Percentiles rank a stretch among this genome's conserved stretches.
phyloP scores from a whole-genome alignment of 345 rosid genomes.

The Bruguiera parviflora region DNA sequence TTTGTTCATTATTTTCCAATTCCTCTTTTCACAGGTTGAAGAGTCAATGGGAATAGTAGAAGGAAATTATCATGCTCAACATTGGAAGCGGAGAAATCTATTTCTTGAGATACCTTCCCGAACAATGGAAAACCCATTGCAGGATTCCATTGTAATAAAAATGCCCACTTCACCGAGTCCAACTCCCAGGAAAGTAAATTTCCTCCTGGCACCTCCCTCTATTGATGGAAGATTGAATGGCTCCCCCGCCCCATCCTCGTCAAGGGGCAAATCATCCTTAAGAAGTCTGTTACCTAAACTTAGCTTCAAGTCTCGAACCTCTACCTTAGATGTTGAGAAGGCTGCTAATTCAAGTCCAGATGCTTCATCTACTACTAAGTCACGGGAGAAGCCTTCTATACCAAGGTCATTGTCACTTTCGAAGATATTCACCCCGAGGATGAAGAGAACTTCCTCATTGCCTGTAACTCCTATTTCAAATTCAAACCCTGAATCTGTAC shows the following conservation, averaged over 20 bases:
- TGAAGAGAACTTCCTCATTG: constrained; percentile 74
- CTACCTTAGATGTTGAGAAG: constrained; percentile 51
- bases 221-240: constrained; percentile 35
- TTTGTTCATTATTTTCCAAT: constrained; percentile 10
- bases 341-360: constrained; percentile 37
- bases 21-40: constrained; percentile 40
- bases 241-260: constrained; percentile 51
- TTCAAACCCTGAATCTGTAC: constrained; percentile 44
- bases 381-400: constrained; percentile 60
- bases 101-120: constrained; percentile 77
- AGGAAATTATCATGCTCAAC: constrained; percentile 40
- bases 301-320: constrained; percentile 55
- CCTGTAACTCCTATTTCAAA: constrained; percentile 53
- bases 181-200: constrained; percentile 82
- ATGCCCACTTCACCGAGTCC: constrained; percentile 76
- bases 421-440: constrained; percentile 78
- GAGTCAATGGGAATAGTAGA: constrained; percentile 43
- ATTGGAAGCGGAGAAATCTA: constrained; percentile 65
- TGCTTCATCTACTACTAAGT: constrained; percentile 28
- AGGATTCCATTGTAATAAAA: constrained; percentile 50
- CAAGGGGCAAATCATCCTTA: constrained; percentile 57
- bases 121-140: constrained; percentile 37
- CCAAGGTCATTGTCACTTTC: constrained; percentile 76
- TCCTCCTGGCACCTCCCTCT: constrained; percentile 54
- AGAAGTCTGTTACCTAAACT: constrained; percentile 58